These are phyloP conservation scores for Lepidium sativum DNA, from an alignment of 345 rosid genomes.

Conservation along the genomic window DNA sequence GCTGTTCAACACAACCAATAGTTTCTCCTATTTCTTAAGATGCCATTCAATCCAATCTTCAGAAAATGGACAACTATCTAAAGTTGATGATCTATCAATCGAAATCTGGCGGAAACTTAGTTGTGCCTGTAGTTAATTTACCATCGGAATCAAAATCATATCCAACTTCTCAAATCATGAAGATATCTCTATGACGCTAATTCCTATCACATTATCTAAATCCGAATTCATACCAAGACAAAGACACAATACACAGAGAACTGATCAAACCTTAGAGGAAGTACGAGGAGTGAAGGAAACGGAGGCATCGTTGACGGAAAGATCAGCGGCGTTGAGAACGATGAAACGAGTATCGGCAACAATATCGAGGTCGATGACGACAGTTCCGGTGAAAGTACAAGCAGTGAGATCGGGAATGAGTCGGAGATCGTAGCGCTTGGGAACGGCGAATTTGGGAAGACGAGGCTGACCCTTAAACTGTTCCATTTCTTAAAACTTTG, in stretches of 20 bases:
- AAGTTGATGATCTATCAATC: neutral
- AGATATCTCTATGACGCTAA: neutral
- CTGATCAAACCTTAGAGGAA: conserved; percentile 44
- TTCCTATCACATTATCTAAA: neutral
- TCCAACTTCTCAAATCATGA: neutral
- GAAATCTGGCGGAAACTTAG: neutral
- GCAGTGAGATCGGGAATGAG: conserved; percentile 70
- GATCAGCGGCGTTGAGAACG: conserved; percentile 95
- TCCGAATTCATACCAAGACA: neutral
- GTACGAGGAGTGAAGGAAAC: conserved; percentile 39
- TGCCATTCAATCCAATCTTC: neutral
- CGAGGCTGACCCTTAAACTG: conserved; percentile 81
- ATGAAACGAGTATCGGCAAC: conserved; percentile 52
- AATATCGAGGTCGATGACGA: conserved; percentile 50
- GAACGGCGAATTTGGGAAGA: conserved; percentile 76
- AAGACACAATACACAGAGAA: neutral
- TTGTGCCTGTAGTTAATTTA: neutral
- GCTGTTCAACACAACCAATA: neutral
- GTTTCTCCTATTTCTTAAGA: neutral
- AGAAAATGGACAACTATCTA: neutral
- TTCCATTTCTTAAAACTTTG: conserved; percentile 40
- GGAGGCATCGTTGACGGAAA: conserved; percentile 39
- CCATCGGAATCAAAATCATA: neutral
- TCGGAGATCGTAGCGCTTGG: conserved; percentile 68
- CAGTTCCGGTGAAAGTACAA: conserved; percentile 66